phyloP scores from a whole-genome alignment of 495 filamentous ascomycete species.

The Evernia prunastri region DNA sequence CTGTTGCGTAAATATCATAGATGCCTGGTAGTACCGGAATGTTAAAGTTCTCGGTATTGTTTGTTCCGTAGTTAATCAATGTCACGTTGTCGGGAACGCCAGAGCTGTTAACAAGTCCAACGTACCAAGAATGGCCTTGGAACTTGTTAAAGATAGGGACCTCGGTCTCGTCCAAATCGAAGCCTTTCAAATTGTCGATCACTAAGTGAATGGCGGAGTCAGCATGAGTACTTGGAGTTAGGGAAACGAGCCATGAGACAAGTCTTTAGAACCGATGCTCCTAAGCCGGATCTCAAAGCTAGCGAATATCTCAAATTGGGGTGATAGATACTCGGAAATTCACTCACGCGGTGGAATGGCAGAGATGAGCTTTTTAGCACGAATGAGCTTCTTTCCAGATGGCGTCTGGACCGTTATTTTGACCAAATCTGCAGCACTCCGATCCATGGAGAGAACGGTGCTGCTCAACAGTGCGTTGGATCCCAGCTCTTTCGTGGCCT shows the following conservation, averaged over 20 bases:
- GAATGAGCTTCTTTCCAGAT: constrained; percentile 35
- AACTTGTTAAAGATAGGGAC: constrained; percentile 37
- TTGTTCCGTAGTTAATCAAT: constrained; percentile 12
- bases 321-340: too few species aligned
- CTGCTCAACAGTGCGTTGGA: constrained; percentile 30
- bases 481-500: constrained; percentile 29
- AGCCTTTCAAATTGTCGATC: constrained; percentile 31
- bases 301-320: too few species aligned
- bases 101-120: constrained; percentile 16
- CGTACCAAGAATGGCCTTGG: constrained; percentile 20
- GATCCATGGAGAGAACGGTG: constrained; percentile 24
- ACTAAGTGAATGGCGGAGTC: too few species aligned
- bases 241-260: too few species aligned
- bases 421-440: constrained; percentile 26
- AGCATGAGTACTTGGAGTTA: too few species aligned
- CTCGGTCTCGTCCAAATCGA: constrained; percentile 36
- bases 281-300: too few species aligned
- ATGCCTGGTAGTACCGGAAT: constrained; percentile 16
- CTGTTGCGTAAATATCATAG: constrained; percentile 12
- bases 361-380: constrained; percentile 40
- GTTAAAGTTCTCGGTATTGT: constrained; percentile 17
- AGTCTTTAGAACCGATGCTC: too few species aligned
- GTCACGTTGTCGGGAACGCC: constrained; percentile 9
- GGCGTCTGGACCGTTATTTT: constrained; percentile 35
- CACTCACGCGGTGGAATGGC: constrained; percentile 30